Conservation (phyloP, 257 asterid species). For the Ophiorrhiza pumila region DNA sequence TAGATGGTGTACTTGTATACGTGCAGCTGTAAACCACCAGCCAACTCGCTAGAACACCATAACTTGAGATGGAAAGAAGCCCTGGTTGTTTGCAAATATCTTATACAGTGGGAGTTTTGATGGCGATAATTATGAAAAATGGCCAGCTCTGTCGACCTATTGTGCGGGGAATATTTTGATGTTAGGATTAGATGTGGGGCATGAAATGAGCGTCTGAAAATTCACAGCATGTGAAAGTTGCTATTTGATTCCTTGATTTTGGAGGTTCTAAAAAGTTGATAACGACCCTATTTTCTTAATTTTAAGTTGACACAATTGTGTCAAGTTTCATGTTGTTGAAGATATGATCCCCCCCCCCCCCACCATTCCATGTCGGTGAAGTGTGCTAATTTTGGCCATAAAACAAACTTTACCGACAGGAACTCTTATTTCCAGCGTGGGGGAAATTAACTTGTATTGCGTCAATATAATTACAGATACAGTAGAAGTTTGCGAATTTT, state of each 20-base stretch:
- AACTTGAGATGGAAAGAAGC: background rate
- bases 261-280: background rate
- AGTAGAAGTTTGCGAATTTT: too few relatives aligned
- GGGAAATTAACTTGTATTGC: too few relatives aligned
- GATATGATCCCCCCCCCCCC: background rate
- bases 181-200: constrained; percentile 10
- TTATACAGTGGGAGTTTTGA: background rate
- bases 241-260: constrained; percentile 3
- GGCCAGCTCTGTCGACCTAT: constrained; percentile 5
- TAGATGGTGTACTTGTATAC: constrained; percentile 19
- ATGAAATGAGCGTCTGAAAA: constrained; percentile 12
- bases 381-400: background rate
- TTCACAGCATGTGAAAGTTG: constrained; percentile 15
- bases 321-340: constrained; percentile 5
- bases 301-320: background rate
- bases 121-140: background rate
- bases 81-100: background rate
- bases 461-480: too few relatives aligned
- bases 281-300: background rate
- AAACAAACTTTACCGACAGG: too few relatives aligned
- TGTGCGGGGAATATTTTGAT: background rate
- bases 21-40: background rate
- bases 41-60: constrained; percentile 2
- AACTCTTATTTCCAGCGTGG: too few relatives aligned
- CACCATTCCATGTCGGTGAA: constrained; percentile 2